Conservation (phyloP, 2,329 filamentous ascomycete species). For the Fusarium phyllophilum region DNA sequence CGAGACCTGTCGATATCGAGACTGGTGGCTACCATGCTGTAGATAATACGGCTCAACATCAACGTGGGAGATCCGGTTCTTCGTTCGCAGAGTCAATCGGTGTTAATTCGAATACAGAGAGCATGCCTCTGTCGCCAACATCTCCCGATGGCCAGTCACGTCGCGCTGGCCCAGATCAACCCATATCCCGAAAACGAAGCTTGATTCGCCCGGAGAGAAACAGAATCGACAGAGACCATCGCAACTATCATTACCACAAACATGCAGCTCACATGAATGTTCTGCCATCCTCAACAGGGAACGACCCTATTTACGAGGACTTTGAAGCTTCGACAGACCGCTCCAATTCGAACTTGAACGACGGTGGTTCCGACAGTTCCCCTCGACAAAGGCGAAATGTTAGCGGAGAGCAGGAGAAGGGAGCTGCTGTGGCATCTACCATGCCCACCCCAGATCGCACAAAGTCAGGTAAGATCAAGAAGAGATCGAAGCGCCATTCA, state of each 20-base stretch:
- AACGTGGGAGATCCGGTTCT: constrained; percentile 66
- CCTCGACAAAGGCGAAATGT: constrained; percentile 50
- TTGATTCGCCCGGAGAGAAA: constrained; percentile 89
- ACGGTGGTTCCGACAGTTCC: constrained; percentile 58
- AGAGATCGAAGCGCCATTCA: constrained; percentile 58
- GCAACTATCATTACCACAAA: constrained; percentile 95
- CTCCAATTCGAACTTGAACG: constrained; percentile 59
- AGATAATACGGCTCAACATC: constrained; percentile 55
- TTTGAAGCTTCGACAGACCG: constrained; percentile 71
- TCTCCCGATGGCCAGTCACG: constrained; percentile 47
- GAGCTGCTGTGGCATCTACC: constrained; percentile 39
- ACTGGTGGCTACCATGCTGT: constrained; percentile 64
- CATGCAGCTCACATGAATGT: constrained; percentile 94
- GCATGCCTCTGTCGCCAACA: constrained; percentile 63
- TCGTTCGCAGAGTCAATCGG: constrained; percentile 69
- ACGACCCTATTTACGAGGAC: constrained; percentile 87
- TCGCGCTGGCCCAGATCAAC: constrained; percentile 45
- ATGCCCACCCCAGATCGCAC: constrained; percentile 52
- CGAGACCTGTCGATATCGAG: constrained; percentile 76
- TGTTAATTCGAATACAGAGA: constrained; percentile 67
- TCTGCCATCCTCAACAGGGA: constrained; percentile 89
- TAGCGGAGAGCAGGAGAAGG: constrained; percentile 49
- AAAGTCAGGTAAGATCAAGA: constrained; percentile 72
- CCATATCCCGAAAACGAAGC: constrained; percentile 79
- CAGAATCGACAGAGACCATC: constrained; percentile 85